phyloP scores from a whole-genome alignment of 805 yeast species.

The Kuraishia capsulata region DNA sequence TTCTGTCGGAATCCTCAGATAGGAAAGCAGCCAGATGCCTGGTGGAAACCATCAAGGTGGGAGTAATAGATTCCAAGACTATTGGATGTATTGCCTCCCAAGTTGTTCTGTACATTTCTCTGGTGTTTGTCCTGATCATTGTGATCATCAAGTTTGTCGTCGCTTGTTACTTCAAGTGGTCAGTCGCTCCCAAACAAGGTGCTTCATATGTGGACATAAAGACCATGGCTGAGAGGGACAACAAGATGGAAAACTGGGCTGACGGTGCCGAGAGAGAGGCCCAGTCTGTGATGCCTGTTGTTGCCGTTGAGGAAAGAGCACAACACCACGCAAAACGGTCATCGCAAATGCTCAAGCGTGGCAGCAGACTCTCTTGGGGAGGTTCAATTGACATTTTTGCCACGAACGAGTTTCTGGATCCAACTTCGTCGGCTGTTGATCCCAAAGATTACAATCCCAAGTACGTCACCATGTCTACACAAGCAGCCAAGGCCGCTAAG shows the following conservation, averaged over 20 bases:
- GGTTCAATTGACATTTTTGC: constrained; percentile 24
- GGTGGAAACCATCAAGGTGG: constrained; percentile 80
- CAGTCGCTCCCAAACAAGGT: constrained; percentile 71
- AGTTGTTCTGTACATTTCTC: constrained; percentile 71
- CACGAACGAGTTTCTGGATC: constrained; percentile 5
- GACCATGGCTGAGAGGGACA: constrained; percentile 53
- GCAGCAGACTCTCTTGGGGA: constrained; percentile 27
- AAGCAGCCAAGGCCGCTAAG: constrained; percentile 28
- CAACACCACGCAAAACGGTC: constrained; percentile 26
- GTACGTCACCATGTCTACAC: constrained; percentile 60
- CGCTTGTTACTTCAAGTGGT: constrained; percentile 89
- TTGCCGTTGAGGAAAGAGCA: constrained; percentile 45
- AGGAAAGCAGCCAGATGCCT: constrained; percentile 74
- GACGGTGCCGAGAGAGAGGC: constrained; percentile 47
- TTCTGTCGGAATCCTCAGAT: constrained; percentile 57
- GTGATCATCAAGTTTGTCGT: constrained; percentile 70
- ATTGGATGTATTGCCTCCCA: constrained; percentile 91
- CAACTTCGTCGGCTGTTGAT: constrained; percentile 17
- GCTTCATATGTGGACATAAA: constrained; percentile 43
- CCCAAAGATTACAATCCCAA: constrained; percentile 30
- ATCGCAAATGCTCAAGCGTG: constrained; percentile 30
- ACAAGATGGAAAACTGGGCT: constrained; percentile 79
- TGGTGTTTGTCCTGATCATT: constrained; percentile 77
- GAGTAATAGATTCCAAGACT: constrained; percentile 79
- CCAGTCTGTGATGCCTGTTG: constrained; percentile 32